A percentile compares a stretch with the other conserved stretches of the same genome.
Conservation (phyloP, 305 asterid species). For the Fraxinus nigra region DNA sequence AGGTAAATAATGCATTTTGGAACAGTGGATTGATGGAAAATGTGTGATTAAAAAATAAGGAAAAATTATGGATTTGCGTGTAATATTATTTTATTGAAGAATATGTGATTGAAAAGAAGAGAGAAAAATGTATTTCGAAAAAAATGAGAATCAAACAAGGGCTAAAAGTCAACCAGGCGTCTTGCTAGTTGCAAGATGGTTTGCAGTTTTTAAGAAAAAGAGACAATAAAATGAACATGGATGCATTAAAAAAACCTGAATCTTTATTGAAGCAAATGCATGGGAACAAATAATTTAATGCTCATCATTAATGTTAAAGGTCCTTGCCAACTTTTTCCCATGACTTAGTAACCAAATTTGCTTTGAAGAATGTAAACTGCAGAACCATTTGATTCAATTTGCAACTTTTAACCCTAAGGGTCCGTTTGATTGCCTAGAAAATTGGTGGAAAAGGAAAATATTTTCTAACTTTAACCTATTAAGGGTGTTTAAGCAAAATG, state of each 20-base stretch:
- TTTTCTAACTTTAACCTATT: too few species aligned
- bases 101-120: neutral
- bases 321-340: slow-evolving; percentile 5
- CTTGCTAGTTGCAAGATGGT: slow-evolving; percentile 2
- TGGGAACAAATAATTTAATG: neutral
- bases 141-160: neutral
- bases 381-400: neutral
- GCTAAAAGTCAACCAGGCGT: neutral
- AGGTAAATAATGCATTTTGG: neutral
- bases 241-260: neutral
- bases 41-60: neutral
- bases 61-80: neutral
- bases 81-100: neutral
- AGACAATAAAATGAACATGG: neutral
- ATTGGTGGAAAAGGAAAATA: too few species aligned
- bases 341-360: neutral
- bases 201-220: neutral
- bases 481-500: too few species aligned
- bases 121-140: neutral
- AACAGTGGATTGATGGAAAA: neutral
- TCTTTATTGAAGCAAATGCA: neutral
- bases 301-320: neutral
- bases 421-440: too few species aligned
- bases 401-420: neutral
- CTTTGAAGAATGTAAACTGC: neutral